Conservation (phyloP, 164 flowering plant species). For the Dillenia turbinata region DNA sequence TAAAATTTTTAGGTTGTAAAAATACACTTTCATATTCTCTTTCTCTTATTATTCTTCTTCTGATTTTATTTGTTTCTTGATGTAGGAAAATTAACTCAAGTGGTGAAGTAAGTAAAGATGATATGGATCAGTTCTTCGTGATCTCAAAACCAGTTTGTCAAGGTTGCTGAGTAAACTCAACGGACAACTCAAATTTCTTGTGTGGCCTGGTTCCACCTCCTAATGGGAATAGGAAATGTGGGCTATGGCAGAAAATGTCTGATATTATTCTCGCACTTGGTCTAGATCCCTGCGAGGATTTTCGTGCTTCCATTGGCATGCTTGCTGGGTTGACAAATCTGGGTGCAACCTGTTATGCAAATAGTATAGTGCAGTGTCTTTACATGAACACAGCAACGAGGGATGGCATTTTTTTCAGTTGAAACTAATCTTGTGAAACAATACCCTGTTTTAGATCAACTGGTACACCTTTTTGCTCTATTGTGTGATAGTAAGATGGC, state of each 20-base stretch:
- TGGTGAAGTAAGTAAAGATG: slow-evolving; percentile 50
- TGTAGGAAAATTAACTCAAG: slow-evolving; percentile 69
- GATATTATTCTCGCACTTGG: slow-evolving; percentile 65
- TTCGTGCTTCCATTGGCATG: slow-evolving; percentile 50
- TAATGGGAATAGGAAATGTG: slow-evolving; percentile 78
- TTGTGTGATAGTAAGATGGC: slow-evolving; percentile 75
- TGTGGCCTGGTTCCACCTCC: slow-evolving; percentile 83
- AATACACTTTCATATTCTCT: neutral
- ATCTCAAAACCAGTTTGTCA: slow-evolving; percentile 74
- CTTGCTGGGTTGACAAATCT: slow-evolving; percentile 93
- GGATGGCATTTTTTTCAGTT: slow-evolving; percentile 68
- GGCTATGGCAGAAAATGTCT: slow-evolving; percentile 87
- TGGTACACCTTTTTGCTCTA: slow-evolving; percentile 83
- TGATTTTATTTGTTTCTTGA: slow-evolving; percentile 2
- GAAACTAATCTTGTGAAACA: slow-evolving; percentile 65
- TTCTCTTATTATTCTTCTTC: neutral
- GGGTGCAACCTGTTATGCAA: slow-evolving; percentile 98
- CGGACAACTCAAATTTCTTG: slow-evolving; percentile 92
- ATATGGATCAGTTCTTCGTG: slow-evolving; percentile 55
- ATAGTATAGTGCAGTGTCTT: slow-evolving; percentile 90
- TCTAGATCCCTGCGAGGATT: slow-evolving; percentile 69
- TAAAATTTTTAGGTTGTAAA: slow-evolving; percentile 45
- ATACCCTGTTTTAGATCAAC: slow-evolving; percentile 80
- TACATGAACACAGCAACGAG: slow-evolving; percentile 83
- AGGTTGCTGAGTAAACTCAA: slow-evolving; percentile 85